Conservation (phyloP, 2,329 filamentous ascomycete species). For the Fusarium cyanostomum region DNA sequence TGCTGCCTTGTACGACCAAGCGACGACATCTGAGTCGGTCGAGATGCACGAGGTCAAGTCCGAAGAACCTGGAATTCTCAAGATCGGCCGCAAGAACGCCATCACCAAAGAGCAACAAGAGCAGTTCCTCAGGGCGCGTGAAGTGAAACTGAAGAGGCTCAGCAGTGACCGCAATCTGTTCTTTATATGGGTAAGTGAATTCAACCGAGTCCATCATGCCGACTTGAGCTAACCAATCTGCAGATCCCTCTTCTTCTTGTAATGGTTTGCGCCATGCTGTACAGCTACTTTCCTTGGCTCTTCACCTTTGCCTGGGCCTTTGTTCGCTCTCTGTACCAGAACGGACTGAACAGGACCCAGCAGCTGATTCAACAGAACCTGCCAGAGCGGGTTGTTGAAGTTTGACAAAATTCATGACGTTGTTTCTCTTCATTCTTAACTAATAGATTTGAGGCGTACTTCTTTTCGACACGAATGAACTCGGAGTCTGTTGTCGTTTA, state of each 20-base stretch:
- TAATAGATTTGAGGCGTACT: constrained; percentile 29
- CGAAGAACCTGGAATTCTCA: constrained; percentile 58
- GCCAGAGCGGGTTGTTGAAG: constrained; percentile 41
- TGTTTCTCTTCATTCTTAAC: constrained; percentile 22
- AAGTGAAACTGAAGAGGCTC: constrained; percentile 70
- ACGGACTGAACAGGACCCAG: constrained; percentile 41
- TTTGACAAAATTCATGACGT: constrained; percentile 37
- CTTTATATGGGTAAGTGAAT: constrained; percentile 70
- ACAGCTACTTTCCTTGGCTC: constrained; percentile 61
- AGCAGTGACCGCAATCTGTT: constrained; percentile 73
- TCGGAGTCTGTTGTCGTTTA: constrained; percentile 20
- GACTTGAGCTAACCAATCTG: constrained; percentile 31
- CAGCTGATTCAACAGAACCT: constrained; percentile 42
- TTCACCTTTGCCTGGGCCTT: constrained; percentile 50
- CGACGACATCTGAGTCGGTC: constrained; percentile 47
- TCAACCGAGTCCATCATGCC: not conserved
- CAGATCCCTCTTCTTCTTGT: constrained; percentile 61
- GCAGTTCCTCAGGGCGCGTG: constrained; percentile 67
- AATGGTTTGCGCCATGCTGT: constrained; percentile 60
- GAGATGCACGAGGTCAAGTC: constrained; percentile 51
- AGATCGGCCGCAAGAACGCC: constrained; percentile 69
- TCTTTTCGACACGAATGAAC: constrained; percentile 11
- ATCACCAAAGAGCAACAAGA: constrained; percentile 74
- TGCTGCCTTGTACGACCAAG: constrained; percentile 60
- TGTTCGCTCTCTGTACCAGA: constrained; percentile 45